A percentile compares a stretch with the other conserved stretches of the same genome.
Evolutionary conservation across 83 land plant genomes (phyloP).

Genomic region (Isoetes engelmannii): DNA sequence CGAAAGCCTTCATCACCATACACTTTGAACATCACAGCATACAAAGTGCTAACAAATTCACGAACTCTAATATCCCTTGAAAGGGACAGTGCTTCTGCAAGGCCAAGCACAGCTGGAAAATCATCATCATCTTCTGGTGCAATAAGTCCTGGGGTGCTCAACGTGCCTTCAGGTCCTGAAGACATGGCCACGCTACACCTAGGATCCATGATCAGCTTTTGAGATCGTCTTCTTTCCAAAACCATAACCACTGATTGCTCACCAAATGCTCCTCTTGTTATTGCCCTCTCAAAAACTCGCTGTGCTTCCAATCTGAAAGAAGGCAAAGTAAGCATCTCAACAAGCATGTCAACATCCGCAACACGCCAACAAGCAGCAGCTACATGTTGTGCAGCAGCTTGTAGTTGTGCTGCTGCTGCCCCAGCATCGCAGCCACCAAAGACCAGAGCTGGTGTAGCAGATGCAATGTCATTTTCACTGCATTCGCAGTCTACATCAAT

Average conservation of each 20-base stretch:
- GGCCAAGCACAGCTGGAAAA: constrained; percentile 60
- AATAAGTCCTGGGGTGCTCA: constrained; percentile 28
- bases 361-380: constrained; percentile 49
- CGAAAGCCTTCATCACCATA: constrained; percentile 62
- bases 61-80: constrained; percentile 59
- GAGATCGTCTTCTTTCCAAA: constrained; percentile 73
- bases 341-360: constrained; percentile 71
- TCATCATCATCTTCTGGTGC: constrained; percentile 57
- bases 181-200: constrained; percentile 34
- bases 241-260: constrained; percentile 73
- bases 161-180: constrained; percentile 30
- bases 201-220: constrained; percentile 36
- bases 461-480: constrained; percentile 34
- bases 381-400: constrained; percentile 42
- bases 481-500: constrained; percentile 62
- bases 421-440: constrained; percentile 37
- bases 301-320: constrained; percentile 68
- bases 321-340: constrained; percentile 82
- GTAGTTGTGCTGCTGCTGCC: constrained; percentile 37
- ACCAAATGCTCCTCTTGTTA: constrained; percentile 61
- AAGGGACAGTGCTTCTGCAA: constrained; percentile 67
- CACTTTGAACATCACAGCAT: constrained; percentile 73
- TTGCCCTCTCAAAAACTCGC: constrained; percentile 78
- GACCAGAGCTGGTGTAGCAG: constrained; percentile 29
- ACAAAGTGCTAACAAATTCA: constrained; percentile 74